Evolutionary conservation across 2,329 filamentous ascomycete species (phyloP), one percentile per base, ranked within the genome.

Genomic region (Drechslerella dactyloides): DNA sequence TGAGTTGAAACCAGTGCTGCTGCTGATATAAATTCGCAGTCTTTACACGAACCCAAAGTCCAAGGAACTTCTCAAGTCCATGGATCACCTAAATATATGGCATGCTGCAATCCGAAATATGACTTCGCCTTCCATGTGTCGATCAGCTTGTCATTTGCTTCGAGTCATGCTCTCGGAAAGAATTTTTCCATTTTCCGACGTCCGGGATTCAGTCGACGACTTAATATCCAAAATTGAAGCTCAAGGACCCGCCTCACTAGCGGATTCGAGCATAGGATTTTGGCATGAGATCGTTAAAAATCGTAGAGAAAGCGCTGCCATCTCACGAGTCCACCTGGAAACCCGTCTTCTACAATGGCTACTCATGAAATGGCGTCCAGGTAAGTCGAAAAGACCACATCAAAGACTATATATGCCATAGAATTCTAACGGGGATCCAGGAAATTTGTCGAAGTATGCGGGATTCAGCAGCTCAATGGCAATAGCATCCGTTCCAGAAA

Each of bases 181-280:
- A 2, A 79, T 96, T n/a, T 79, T 96, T 10, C 82, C 86, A 0
- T 89, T 89, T 75, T 84, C 87, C 51, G 82, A 84, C 27, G 82
- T 93, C 15, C 85, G 86, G 1, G 87, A 91, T 65, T 87, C 89
- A 27, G 82, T 91, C 55, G 89, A 89, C 75, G 85, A 84, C 60
- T 89, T 96, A 68, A 83, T 96, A 10, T 85, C 87, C 3, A 89
- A 89, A 21, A 87, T 91, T 51, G 93, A 96, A 76, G 83, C 93
- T 37, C 93, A 89, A 77, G 93, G 93, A 0, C 93, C 94, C 6
- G 86, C 87, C 1, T 79, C 87, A 19, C 81, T 96, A 17, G 88
- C 88, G n/a, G 94, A 97, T 78, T 87, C 91, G 0, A 89, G 90
- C 1, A 82, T 93, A 17, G 82, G 84, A 1, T 79, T 99, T 44